phyloP scores from a whole-genome alignment of 2,329 filamentous ascomycete genomes.

The Helicocarpus griseus region DNA sequence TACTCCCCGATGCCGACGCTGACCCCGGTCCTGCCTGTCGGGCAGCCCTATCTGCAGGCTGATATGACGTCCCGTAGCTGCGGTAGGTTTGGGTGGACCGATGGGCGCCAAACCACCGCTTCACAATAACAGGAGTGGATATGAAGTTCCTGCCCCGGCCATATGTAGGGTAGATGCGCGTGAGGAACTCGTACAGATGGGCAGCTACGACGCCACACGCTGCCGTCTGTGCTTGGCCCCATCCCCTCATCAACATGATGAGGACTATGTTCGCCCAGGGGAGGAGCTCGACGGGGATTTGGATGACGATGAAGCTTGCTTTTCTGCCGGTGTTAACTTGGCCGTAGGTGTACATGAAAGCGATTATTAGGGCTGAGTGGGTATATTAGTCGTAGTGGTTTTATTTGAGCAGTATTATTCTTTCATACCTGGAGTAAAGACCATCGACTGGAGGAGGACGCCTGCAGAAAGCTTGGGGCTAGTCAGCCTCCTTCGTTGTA shows the following conservation, averaged over 20 bases:
- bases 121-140: conserved; percentile 62
- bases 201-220: conserved; percentile 74
- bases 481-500: conserved; percentile 17
- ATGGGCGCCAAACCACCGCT: conserved; percentile 46
- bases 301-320: conserved; percentile 71
- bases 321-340: conserved; percentile 75
- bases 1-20: conserved; percentile 1
- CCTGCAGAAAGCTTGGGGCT: conserved; percentile 34
- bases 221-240: conserved; percentile 50
- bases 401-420: not conserved
- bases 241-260: conserved; percentile 59
- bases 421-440: conserved; percentile 31
- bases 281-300: conserved; percentile 69
- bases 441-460: conserved; percentile 20
- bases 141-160: conserved; percentile 73
- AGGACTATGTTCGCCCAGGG: conserved; percentile 71
- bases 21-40: conserved; percentile 5
- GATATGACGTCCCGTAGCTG: conserved; percentile 1
- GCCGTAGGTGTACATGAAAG: conserved; percentile 72
- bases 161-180: conserved; percentile 77
- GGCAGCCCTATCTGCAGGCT: not conserved
- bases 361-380: conserved; percentile 58
- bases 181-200: conserved; percentile 84
- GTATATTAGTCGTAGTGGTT: conserved; percentile 34
- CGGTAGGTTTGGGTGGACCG: not conserved